Conservation (phyloP, 257 asterid genomes). For the Leptodermis oblonga region DNA sequence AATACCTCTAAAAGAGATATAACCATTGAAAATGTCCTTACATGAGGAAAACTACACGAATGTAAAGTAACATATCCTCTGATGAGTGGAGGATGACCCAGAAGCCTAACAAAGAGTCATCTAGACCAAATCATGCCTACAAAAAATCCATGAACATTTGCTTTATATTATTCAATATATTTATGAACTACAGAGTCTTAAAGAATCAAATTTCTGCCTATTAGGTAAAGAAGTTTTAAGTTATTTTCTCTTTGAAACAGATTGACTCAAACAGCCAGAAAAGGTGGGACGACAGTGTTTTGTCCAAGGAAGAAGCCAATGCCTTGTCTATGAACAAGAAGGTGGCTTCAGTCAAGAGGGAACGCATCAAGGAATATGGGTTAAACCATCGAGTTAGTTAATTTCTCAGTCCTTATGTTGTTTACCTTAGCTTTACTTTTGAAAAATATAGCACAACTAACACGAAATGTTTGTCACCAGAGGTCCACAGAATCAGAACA, state of each 20-base stretch:
- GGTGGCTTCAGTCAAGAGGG: constrained; percentile 75
- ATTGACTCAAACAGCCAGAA: constrained; percentile 68
- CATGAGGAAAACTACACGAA: too few relatives aligned
- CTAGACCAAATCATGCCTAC: not conserved
- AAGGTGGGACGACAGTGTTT: constrained; percentile 71
- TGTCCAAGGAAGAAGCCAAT: constrained; percentile 59
- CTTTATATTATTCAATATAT: not conserved
- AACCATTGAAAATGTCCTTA: too few relatives aligned
- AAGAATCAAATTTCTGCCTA: not conserved
- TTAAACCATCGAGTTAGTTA: constrained; percentile 73
- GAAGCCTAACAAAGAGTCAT: not conserved
- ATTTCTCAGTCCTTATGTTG: constrained; percentile 12
- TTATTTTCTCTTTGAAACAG: constrained; percentile 28
- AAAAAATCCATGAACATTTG: not conserved
- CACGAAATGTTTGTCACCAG: constrained; percentile 35
- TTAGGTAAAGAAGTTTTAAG: not conserved
- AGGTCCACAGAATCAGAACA: constrained; percentile 82
- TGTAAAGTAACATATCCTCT: too few relatives aligned
- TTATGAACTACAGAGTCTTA: too few relatives aligned
- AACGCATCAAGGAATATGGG: constrained; percentile 69
- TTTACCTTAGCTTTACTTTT: not conserved
- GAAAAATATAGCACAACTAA: not conserved
- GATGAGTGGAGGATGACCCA: not conserved
- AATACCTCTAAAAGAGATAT: too few relatives aligned
- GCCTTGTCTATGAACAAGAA: constrained; percentile 48